phyloP scores from a whole-genome alignment of 2,329 filamentous ascomycete species.

The Monilinia fructigena region DNA sequence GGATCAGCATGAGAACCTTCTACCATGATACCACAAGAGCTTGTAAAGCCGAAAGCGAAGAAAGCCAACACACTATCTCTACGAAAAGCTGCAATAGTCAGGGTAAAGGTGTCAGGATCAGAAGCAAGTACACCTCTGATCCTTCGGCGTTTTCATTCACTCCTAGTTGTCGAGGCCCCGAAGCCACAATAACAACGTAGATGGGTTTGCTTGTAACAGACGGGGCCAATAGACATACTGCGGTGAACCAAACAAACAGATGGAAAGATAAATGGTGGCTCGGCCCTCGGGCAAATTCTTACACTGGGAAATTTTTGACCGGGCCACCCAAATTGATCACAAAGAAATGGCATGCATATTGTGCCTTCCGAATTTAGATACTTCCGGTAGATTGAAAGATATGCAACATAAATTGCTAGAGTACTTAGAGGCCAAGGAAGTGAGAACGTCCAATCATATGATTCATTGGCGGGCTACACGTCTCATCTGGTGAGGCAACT shows the following conservation, averaged over 20 bases:
- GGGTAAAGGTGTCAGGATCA: neutral
- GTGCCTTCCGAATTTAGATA: neutral
- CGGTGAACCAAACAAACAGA: too few relatives aligned
- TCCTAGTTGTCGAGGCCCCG: neutral
- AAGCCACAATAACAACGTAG: neutral
- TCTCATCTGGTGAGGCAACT: neutral
- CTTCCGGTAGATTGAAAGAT: neutral
- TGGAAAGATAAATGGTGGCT: too few relatives aligned
- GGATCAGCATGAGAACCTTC: too few relatives aligned
- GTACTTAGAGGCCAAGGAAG: too few relatives aligned
- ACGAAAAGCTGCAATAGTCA: too few relatives aligned
- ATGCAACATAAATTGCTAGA: neutral
- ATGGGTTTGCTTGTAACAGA: neutral
- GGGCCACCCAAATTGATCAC: neutral
- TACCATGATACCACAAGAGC: too few relatives aligned
- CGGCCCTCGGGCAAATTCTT: too few relatives aligned
- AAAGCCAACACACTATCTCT: too few relatives aligned
- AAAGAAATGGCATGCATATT: conserved; percentile 4
- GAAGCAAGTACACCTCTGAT: neutral
- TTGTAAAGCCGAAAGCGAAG: too few relatives aligned
- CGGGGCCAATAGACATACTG: too few relatives aligned
- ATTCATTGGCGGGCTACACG: neutral
- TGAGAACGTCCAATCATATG: neutral
- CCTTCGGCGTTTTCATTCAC: neutral
- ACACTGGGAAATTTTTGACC: too few relatives aligned